Conservation (phyloP, 345 rosid genomes). For the Adansonia digitata region DNA sequence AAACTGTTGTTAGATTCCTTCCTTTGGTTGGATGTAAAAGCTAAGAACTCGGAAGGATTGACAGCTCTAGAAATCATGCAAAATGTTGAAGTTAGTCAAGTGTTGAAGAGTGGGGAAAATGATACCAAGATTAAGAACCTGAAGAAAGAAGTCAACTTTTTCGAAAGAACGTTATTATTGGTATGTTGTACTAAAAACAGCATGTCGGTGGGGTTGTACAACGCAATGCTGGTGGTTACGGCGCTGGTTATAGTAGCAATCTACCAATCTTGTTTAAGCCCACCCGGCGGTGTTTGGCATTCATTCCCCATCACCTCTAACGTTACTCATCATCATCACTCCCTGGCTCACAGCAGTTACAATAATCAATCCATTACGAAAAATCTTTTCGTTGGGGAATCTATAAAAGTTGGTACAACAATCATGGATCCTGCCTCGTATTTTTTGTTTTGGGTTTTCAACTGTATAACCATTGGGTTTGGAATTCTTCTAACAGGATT, state of each 20-base stretch:
- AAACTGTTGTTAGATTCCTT: neutral
- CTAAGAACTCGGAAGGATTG: neutral
- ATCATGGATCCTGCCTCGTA: neutral
- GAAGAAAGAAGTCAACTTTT: neutral
- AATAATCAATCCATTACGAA: neutral
- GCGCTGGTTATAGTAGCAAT: neutral
- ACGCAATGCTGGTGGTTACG: neutral
- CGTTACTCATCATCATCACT: neutral
- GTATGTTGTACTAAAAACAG: neutral
- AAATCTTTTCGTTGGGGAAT: neutral
- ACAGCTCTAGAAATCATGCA: neutral
- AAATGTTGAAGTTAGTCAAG: neutral
- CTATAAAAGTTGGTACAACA: neutral
- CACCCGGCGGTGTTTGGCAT: neutral
- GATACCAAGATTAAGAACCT: neutral
- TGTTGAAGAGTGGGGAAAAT: too few relatives aligned
- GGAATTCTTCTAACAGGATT: neutral
- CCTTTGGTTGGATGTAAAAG: neutral
- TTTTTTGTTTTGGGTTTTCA: neutral
- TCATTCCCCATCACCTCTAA: neutral
- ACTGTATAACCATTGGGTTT: neutral
- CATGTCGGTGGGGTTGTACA: neutral
- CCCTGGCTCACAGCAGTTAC: neutral
- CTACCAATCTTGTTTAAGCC: neutral
- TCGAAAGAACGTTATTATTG: neutral